Percentiles rank a stretch among this genome's conserved stretches.
These are phyloP conservation scores for Aethionema arabicum DNA, from an alignment of 345 rosid species.

Conservation along the genomic window DNA sequence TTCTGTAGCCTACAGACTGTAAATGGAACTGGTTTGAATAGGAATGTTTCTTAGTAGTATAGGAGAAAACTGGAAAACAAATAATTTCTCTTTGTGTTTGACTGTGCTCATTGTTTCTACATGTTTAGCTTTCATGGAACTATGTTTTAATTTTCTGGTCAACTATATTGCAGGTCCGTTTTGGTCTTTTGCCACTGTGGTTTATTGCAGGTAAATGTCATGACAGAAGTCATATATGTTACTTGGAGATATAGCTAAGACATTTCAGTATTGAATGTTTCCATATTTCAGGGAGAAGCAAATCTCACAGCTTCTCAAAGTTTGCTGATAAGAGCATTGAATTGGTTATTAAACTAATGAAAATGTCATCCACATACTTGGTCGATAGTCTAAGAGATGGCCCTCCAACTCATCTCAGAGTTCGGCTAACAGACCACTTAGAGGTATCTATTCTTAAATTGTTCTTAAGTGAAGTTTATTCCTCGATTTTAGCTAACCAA, in stretches of 20 bases:
- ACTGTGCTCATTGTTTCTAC: not conserved
- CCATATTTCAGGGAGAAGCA: constrained; percentile 52
- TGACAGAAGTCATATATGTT: constrained; percentile 24
- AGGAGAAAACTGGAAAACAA: constrained; percentile 8
- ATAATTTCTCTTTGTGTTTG: not conserved
- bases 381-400: constrained; percentile 41
- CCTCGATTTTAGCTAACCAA: constrained; percentile 15
- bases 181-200: constrained; percentile 63
- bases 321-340: constrained; percentile 50
- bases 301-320: constrained; percentile 47
- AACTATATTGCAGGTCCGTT: constrained; percentile 51
- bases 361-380: constrained; percentile 37
- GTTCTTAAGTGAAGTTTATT: constrained; percentile 8
- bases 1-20: not conserved
- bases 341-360: constrained; percentile 42
- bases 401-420: constrained; percentile 42
- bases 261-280: constrained; percentile 9
- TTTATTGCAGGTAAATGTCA: constrained; percentile 61
- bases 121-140: constrained; percentile 7
- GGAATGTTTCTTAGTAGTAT: not conserved
- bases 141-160: constrained; percentile 12
- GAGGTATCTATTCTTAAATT: constrained; percentile 45
- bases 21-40: not conserved
- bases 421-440: constrained; percentile 62
- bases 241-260: not conserved